Base-by-base conservation (phyloP, 306 rosid genomes). In the Cicer arietinum region DNA sequence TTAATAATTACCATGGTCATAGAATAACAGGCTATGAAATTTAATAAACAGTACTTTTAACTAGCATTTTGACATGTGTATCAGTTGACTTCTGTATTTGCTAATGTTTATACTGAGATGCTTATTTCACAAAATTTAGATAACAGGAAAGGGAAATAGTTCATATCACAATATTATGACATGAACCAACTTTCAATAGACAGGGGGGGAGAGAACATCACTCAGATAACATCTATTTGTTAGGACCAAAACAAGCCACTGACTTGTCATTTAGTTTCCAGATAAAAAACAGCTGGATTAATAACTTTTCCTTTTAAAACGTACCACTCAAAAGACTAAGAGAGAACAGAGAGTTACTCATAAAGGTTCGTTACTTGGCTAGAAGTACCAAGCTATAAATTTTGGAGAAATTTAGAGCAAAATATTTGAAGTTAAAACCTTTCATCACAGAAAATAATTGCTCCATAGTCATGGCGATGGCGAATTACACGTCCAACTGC, bases 401-500 rank as follows among this genome's bases (percentile, higher is more conserved):
- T 68, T 48, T 40, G 45, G 16, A 63, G 75, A 71, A 67, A 67
- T 61, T 59, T 64, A 46, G 63, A 75, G 62, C 8, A 44, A 42
- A 74, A 76, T 43, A 78, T 54, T 57, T n/a, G 25, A 69, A 67
- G 52, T n/a, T 51, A 75, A 72, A 44, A 94, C 98, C 98, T 94
- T 87, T 94, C 98, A 46, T 94, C 98, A 73, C 92, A 90, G 60
- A 89, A 87, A 75, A 94, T 88, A 78, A 94, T 94, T 22, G 98
- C 98, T 72, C 98, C 98, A 71, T 94, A 94, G 85, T 94, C 98
- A 82, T 91, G 85, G 63, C 97, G 94, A 76, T 94, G 98, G 69
- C 98, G 97, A 79, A 94, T 94, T 53, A 94, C 97, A 82, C 98
- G 98, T 58, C 98, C 98, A 80, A 94, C 88, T 59, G 98, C 97